A percentile compares a stretch with the other conserved stretches of the same genome.
These are phyloP conservation scores for Pleurostoma richardsiae DNA, from an alignment of 2,329 filamentous ascomycete species.

Conservation along the genomic window DNA sequence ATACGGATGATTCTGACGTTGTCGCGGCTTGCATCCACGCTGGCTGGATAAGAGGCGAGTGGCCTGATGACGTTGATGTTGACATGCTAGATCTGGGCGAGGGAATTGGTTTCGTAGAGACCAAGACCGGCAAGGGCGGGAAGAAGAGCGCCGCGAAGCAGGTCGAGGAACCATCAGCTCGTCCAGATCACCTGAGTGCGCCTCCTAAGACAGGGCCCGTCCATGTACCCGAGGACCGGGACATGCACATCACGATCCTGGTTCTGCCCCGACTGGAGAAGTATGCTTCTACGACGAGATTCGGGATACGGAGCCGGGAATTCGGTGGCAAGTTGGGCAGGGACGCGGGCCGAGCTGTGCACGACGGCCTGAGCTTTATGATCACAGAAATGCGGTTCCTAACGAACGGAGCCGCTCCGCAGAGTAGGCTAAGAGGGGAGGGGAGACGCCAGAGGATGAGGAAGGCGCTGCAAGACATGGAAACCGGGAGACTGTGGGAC, in stretches of 20 bases:
- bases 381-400: conserved; percentile 81
- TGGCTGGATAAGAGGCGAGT: conserved; percentile 88
- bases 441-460: conserved; percentile 52
- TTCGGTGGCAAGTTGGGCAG: conserved; percentile 58
- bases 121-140: conserved; percentile 22
- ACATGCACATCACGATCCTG: conserved; percentile 81
- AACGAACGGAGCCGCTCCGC: conserved; percentile 62
- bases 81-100: conserved; percentile 56
- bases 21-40: conserved; percentile 89
- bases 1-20: conserved; percentile 93
- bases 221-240: conserved; percentile 60
- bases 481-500: conserved; percentile 25
- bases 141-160: conserved; percentile 16
- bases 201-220: conserved; percentile 60
- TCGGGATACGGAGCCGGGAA: conserved; percentile 75
- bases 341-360: conserved; percentile 36
- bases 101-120: conserved; percentile 17
- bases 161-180: conserved; percentile 23
- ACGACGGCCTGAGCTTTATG: conserved; percentile 89
- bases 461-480: conserved; percentile 48
- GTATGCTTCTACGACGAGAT: conserved; percentile 71
- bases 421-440: conserved; percentile 51
- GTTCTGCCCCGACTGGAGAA: conserved; percentile 74
- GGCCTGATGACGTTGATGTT: conserved; percentile 72
- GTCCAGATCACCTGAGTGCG: conserved; percentile 38